Conservation (phyloP, 2,329 filamentous ascomycete genomes). For the Metarhizium robertsii region DNA sequence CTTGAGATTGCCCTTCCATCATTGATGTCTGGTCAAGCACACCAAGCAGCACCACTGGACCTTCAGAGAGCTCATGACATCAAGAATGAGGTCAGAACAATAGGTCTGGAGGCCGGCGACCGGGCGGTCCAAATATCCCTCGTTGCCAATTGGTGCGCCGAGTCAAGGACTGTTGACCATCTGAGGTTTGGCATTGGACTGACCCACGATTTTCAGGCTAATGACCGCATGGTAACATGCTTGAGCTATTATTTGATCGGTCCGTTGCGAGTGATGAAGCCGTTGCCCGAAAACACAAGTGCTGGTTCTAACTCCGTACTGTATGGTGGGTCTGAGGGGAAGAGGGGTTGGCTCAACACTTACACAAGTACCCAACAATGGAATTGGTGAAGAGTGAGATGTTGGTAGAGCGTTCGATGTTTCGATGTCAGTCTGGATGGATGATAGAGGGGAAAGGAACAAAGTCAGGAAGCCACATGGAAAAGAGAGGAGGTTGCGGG, state of each 20-base stretch:
- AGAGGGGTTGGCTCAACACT: conserved; percentile 7
- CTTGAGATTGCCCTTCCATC: neutral
- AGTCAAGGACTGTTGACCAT: neutral
- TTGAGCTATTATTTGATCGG: conserved; percentile 8
- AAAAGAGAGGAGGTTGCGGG: conserved; percentile 2
- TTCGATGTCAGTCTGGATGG: neutral
- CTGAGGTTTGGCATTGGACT: neutral
- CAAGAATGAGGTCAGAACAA: neutral
- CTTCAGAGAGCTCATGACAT: neutral
- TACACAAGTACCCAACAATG: neutral
- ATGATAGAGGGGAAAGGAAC: neutral
- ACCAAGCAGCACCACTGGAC: neutral
- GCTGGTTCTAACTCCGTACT: neutral
- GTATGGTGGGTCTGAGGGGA: conserved; percentile 1
- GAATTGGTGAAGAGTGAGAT: neutral
- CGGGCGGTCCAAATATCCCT: conserved; percentile 1
- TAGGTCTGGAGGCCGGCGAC: neutral
- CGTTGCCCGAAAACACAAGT: neutral
- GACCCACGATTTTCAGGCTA: neutral
- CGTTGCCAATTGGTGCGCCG: conserved; percentile 4
- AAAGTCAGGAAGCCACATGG: neutral
- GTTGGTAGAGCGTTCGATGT: neutral
- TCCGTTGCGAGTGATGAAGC: conserved; percentile 1
- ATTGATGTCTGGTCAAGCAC: no score
- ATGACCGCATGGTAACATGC: neutral